These are phyloP conservation scores for Entomortierella chlamydospora DNA, from an alignment of 192 early-diverging fungal species.

Conservation along the genomic window DNA sequence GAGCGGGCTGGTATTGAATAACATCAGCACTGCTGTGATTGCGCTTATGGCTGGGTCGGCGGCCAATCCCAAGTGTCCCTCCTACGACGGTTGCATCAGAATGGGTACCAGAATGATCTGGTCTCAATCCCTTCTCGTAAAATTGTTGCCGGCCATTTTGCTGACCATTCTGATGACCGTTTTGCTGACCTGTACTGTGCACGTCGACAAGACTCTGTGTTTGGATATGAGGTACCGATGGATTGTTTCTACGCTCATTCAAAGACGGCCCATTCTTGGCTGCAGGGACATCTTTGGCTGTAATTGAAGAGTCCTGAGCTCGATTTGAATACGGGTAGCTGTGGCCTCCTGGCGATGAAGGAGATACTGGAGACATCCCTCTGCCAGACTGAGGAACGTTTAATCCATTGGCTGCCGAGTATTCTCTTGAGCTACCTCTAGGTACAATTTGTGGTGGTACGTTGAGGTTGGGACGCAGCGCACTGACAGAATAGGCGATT, in stretches of 20 bases:
- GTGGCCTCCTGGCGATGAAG: conserved; percentile 34
- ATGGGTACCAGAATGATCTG: conserved; percentile 6
- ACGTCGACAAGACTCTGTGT: conserved; percentile 30
- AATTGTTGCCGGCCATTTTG: conserved; percentile 15
- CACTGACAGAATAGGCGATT: conserved; percentile 39
- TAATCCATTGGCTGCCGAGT: conserved; percentile 40
- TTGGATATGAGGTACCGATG: conserved; percentile 46
- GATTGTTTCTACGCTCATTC: conserved; percentile 45
- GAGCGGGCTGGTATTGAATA: conserved; percentile 27
- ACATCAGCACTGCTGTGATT: conserved; percentile 54
- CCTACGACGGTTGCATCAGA: conserved; percentile 46
- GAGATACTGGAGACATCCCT: conserved; percentile 51
- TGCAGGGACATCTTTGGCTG: conserved; percentile 2
- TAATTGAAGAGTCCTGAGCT: conserved; percentile 13
- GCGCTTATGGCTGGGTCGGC: conserved; percentile 40
- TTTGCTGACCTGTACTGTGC: background rate
- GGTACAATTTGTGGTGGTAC: conserved; percentile 46
- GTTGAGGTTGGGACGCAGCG: conserved; percentile 33
- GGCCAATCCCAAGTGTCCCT: conserved; percentile 43
- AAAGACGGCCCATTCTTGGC: conserved; percentile 32
- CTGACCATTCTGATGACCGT: no score
- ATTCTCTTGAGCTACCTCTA: conserved; percentile 40
- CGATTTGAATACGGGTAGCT: conserved; percentile 14
- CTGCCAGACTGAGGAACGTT: conserved; percentile 34
- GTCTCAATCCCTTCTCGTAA: conserved; percentile 7